phyloP scores from a whole-genome alignment of 768 basidiomycete genomes.

The Termitomyces titanicus region DNA sequence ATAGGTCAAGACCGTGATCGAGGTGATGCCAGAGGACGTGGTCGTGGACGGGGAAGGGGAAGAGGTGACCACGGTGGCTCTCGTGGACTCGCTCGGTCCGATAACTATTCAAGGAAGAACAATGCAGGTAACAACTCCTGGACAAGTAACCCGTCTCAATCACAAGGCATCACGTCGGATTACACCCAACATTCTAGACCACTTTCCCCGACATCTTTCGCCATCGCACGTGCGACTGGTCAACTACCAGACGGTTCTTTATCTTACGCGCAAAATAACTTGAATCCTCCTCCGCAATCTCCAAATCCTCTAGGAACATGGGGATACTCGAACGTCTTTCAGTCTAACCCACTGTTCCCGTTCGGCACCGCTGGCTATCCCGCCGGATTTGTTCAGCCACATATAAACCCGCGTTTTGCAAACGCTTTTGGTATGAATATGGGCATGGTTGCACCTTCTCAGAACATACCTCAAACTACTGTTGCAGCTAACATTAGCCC shows the following conservation, averaged over 20 bases:
- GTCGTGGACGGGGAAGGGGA: constrained; percentile 28
- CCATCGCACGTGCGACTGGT: constrained; percentile 42
- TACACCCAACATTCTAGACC: constrained; percentile 28
- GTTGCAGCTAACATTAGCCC: not conserved
- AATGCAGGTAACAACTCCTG: constrained; percentile 13
- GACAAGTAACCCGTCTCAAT: constrained; percentile 16
- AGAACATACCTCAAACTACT: constrained; percentile 10
- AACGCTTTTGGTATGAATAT: constrained; percentile 54
- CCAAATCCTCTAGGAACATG: not conserved
- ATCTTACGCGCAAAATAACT: constrained; percentile 10
- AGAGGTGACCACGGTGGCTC: constrained; percentile 27
- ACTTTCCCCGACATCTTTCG: constrained; percentile 42
- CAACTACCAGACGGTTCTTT: constrained; percentile 28
- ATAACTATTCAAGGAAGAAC: constrained; percentile 7
- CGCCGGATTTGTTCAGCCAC: constrained; percentile 56
- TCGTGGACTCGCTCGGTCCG: constrained; percentile 21
- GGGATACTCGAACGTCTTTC: constrained; percentile 17
- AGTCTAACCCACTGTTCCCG: constrained; percentile 17
- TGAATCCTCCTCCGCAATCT: not conserved
- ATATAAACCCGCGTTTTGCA: constrained; percentile 82
- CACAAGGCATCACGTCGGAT: constrained; percentile 20
- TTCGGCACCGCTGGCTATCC: constrained; percentile 15
- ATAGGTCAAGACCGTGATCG: constrained; percentile 33
- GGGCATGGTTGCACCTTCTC: constrained; percentile 18
- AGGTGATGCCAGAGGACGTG: constrained; percentile 36